phyloP scores from a whole-genome alignment of 1,284 basidiomycete genomes.

The Athelia sp. region DNA sequence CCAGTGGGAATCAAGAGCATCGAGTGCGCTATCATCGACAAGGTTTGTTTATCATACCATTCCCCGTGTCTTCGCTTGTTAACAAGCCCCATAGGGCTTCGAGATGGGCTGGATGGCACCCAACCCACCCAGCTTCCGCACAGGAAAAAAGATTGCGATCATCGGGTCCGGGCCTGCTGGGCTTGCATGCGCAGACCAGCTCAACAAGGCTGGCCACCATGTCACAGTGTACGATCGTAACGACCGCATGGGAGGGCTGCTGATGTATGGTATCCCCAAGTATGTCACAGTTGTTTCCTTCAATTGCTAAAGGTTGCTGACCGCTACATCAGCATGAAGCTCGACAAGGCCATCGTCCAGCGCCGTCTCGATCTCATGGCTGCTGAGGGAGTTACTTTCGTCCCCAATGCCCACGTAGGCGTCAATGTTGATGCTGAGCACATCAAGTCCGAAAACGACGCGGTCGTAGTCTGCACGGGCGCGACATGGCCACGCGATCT shows the following conservation, averaged over 20 bases:
- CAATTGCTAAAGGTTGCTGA: constrained; percentile 2
- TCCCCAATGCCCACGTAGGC: constrained; percentile 79
- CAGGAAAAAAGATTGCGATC: constrained; percentile 82
- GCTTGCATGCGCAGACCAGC: constrained; percentile 81
- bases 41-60: constrained; percentile 38
- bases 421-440: constrained; percentile 71
- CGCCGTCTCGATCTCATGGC: constrained; percentile 88
- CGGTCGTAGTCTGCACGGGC: constrained; percentile 83
- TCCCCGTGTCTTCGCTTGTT: constrained; percentile 4
- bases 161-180: constrained; percentile 92
- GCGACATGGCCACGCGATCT: constrained; percentile 95
- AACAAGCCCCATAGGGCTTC: constrained; percentile 66
- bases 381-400: constrained; percentile 83
- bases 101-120: constrained; percentile 96
- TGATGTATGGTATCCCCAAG: constrained; percentile 94
- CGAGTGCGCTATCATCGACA: constrained; percentile 89
- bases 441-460: constrained; percentile 74
- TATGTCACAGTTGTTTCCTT: constrained; percentile 31
- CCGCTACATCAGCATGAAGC: constrained; percentile 71
- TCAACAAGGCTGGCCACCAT: constrained; percentile 90
- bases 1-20: constrained; percentile 97
- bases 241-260: constrained; percentile 88
- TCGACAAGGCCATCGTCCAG: constrained; percentile 88
- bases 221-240: constrained; percentile 94
- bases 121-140: constrained; percentile 70